Base-by-base conservation (phyloP, 2,329 filamentous ascomycete species). In the Hypoxylon sp. region DNA sequence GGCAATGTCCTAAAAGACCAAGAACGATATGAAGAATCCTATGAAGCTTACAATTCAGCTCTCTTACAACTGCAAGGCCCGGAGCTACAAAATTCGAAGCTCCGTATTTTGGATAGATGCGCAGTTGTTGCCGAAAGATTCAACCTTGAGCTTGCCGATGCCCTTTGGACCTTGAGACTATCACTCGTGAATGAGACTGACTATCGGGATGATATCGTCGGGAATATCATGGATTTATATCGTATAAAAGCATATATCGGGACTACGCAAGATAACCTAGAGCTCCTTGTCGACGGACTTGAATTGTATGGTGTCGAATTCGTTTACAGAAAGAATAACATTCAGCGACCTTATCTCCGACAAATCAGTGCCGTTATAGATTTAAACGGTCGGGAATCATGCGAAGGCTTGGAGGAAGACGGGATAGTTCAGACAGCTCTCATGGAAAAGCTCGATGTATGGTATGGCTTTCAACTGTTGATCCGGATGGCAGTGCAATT, bases 21-120 rank as follows among this genome's bases (percentile, higher is more conserved):
- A 10, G 25, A n/a, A n/a, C 35, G 31, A 44, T 53, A 56, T 13
- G 56, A 66, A 5, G 63, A 66, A 51, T 57, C 63, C 22, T 66
- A 61, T n/a, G 50, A 56, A 56, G 50, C 44, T n/a, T 51, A 44
- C 20, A 66, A 53, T 27, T 11, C 3, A 6, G 57, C 33, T 5
- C 57, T 61, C 55, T 13, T 60, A 37, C 50, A 44, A 20, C 1
- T n/a, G 1, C 22, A 35, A 6, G 42, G 51, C 11, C 2, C 27
- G 1, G 10, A 17, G 1, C 6, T 51, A 30, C 27, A 20, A 30
- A 35, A 10, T 22, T 0, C 11, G 2, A 56, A 3, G 8, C 25
- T 65, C 14, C 14, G 13, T 8, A 7, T 65, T 2, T 31, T 66
- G 6, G 2, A 27, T 7, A 0, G 3, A 10, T 61, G 56, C 40